Evolutionary conservation across 2,329 filamentous ascomycete species (phyloP), one percentile per base, ranked within the genome.

Genomic region (Ascochyta lentis): DNA sequence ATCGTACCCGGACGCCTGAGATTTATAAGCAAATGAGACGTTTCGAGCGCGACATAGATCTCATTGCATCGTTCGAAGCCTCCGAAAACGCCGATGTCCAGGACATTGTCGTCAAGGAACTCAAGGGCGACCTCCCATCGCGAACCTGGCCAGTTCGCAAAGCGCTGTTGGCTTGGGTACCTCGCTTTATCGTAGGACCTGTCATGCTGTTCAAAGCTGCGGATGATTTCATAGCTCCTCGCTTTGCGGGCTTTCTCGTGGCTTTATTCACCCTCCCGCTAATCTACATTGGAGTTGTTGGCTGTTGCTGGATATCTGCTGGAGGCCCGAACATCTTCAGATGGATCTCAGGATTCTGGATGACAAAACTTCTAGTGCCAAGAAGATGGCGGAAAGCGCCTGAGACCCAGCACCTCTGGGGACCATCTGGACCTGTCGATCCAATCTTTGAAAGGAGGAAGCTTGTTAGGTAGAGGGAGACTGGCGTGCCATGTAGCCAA

Each of bases 11-110:
- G 3, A 44, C 33, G 7, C 26, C 39, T 48, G 39, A 3, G 1
- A n/a, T 49, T 3, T 40, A 35, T 22, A 4, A 27, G 8, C 34
- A 27, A 9, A 29, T 40, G 16, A 54, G 22, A 16, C 23, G 29
- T 8, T 13, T 2, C 2, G 40, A 40, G 19, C 13, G 8, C 2
- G 22, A 45, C 3, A 29, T 40, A 9, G 40, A 54, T 29, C 45
- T 49, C 12, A 15, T 45, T 34, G 51, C 34, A 40, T 33, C 51
- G 4, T 45, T 44, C 15, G 26, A 49, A 19, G n/a, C 16, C 27
- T 7, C 16, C 19, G 8, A n/a, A 5, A 37, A 35, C 12, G 6
- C 40, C 6, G 6, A 9, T 15, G 22, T 40, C 12, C 19, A 39
- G 15, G 22, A 45, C 22, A 19, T 49, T 8, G 10, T 40, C 6